Evolutionary conservation across 2,329 filamentous ascomycete species (phyloP), one percentile per base, ranked within the genome.

Genomic region (Colletotrichum tamarilloi): DNA sequence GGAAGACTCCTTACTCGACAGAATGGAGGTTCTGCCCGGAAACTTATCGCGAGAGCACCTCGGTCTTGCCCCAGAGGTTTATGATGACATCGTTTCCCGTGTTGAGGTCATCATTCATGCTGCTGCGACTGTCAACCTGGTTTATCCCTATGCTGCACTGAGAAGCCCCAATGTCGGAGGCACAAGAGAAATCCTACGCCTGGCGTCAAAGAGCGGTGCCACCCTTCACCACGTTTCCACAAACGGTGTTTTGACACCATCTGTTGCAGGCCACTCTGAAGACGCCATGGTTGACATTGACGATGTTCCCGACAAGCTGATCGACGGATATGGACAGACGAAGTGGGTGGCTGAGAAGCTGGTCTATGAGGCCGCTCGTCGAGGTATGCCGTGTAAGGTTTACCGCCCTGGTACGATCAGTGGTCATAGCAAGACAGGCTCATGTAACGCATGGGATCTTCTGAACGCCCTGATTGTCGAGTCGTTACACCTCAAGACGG

Each of bases 321-420:
- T 88, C 1, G 93, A 95, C 77, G 93, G 93, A 1, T 95, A 95
- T 75, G 92, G 93, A 0, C 93, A 95, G 81, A 94, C 93, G 0
- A 95, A 95, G 79, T 95, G 93, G 93, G 93, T 94, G 35, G 93
- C 93, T 3, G 93, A 95, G 80, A 91, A 93, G 80, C 90, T 95
- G 3, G 91, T 94, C 9, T 85, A 90, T 12, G 92, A 94, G 78
- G 93, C 93, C 11, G 88, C 88, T 30, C 87, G 88, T 30, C 89
- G 93, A 49, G 93, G 93, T 11, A 84, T 95, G 38, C 92, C 92
- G 0, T 91, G 93, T 32, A 89, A 90, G 77, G 92, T 95, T 52
- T 91, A 93, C 76, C 91, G 93, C 7, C 91, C 92, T 0, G 93
- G 93, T 57, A 95, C 94, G 0, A 95, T 95, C 78, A 94, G 92